Evolutionary conservation across 345 rosid genomes (phyloP).

Genomic region (Syzygium jambos): DNA sequence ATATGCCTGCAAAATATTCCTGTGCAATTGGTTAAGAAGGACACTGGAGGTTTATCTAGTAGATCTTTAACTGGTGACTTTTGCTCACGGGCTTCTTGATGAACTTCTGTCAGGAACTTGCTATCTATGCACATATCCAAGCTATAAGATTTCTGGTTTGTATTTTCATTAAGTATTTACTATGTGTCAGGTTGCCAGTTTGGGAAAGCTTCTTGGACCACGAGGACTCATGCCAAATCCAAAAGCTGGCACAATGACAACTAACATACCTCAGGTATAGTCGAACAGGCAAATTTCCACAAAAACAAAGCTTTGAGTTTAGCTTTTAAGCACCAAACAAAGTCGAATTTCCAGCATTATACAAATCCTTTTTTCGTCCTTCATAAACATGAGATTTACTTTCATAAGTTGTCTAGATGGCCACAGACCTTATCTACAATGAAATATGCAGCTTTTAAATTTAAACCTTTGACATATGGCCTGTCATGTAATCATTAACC

Average conservation of each 20-base stretch:
- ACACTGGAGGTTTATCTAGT: neutral
- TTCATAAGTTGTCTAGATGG: too few relatives aligned
- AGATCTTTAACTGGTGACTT: neutral
- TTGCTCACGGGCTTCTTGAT: neutral
- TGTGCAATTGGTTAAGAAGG: neutral
- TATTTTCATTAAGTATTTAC: neutral
- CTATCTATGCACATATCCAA: neutral
- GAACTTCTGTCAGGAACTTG: neutral
- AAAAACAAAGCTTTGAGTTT: neutral
- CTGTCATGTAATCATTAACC: too few relatives aligned
- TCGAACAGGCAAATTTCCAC: neutral
- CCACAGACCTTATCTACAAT: too few relatives aligned
- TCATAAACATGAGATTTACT: too few relatives aligned
- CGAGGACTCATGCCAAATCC: constrained; percentile 99
- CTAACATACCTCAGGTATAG: constrained; percentile 80
- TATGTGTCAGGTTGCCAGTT: constrained; percentile 70
- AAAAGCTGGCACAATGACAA: constrained; percentile 91
- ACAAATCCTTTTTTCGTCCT: too few relatives aligned
- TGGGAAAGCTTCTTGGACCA: constrained; percentile 97
- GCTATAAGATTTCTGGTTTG: neutral
- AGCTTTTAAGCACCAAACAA: too few relatives aligned
- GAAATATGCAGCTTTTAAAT: too few relatives aligned
- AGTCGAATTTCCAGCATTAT: too few relatives aligned
- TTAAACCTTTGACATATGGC: too few relatives aligned
- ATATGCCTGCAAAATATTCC: neutral